phyloP scores from a whole-genome alignment of 1,284 basidiomycete species.

The Psilocybe mexicana region DNA sequence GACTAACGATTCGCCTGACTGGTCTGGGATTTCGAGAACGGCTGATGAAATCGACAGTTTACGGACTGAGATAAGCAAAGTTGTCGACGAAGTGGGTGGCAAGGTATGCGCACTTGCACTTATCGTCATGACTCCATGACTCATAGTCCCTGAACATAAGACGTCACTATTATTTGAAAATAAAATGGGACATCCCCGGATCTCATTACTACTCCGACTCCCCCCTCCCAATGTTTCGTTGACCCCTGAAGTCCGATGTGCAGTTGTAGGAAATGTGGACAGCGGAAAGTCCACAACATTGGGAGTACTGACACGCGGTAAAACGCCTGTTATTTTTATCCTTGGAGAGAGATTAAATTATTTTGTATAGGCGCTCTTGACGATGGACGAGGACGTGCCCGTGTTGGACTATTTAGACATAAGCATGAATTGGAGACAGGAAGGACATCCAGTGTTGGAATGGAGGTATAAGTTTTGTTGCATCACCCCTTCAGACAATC shows the following conservation, averaged over 20 bases:
- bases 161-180: constrained; percentile 55
- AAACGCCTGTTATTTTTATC: neutral
- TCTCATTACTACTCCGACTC: constrained; percentile 63
- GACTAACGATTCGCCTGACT: constrained; percentile 45
- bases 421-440: constrained; percentile 98
- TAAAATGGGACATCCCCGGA: constrained; percentile 49
- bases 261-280: constrained; percentile 94
- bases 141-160: constrained; percentile 34
- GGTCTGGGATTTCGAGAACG: constrained; percentile 54
- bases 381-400: constrained; percentile 92
- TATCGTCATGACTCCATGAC: neutral
- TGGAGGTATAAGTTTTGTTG: constrained; percentile 67
- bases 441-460: constrained; percentile 91
- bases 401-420: constrained; percentile 92
- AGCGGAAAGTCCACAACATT: constrained; percentile 94
- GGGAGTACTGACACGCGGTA: constrained; percentile 81
- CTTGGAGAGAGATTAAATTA: neutral
- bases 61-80: constrained; percentile 40
- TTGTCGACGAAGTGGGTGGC: constrained; percentile 73
- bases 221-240: constrained; percentile 71
- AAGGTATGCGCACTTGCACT: constrained; percentile 46
- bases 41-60: constrained; percentile 54
- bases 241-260: constrained; percentile 89
- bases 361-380: constrained; percentile 72
- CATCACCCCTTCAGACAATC: neutral